These are phyloP conservation scores for Striga hermonthica DNA, from an alignment of 305 asterid species.

Conservation along the genomic window DNA sequence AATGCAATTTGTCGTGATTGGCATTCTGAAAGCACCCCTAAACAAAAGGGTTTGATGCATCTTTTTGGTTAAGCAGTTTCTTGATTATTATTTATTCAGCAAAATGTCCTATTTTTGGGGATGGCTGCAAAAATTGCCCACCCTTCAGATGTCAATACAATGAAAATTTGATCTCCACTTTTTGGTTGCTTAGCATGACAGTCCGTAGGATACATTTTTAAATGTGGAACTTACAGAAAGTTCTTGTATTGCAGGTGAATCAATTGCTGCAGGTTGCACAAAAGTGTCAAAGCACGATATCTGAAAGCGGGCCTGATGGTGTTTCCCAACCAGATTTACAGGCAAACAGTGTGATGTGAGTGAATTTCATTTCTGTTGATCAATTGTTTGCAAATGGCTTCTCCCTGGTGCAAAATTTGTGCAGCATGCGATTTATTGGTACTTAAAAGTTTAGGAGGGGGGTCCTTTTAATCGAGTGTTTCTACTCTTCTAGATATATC, in stretches of 20 bases:
- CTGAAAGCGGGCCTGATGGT: conserved; percentile 78
- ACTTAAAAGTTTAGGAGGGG: neutral
- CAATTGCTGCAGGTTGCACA: conserved; percentile 87
- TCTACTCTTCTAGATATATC: neutral
- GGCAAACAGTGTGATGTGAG: conserved; percentile 81
- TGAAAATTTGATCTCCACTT: neutral
- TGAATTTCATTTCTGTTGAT: neutral
- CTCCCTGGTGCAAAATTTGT: neutral
- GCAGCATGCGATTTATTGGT: neutral
- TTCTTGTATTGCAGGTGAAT: conserved; percentile 61
- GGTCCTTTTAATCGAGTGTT: neutral
- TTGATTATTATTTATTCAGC: neutral
- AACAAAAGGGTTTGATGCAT: neutral
- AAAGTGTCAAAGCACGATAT: conserved; percentile 75
- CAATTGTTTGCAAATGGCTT: neutral
- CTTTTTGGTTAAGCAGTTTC: neutral
- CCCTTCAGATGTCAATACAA: neutral
- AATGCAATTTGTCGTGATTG: neutral
- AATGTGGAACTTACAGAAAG: conserved; percentile 18
- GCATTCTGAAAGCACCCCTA: neutral
- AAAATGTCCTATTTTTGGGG: neutral
- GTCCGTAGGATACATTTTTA: neutral
- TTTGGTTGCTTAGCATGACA: neutral
- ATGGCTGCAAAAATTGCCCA: neutral
- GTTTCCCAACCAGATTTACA: conserved; percentile 77